These are phyloP conservation scores for Teunomyces cretensis DNA, from an alignment of 805 yeast species.

Conservation along the genomic window DNA sequence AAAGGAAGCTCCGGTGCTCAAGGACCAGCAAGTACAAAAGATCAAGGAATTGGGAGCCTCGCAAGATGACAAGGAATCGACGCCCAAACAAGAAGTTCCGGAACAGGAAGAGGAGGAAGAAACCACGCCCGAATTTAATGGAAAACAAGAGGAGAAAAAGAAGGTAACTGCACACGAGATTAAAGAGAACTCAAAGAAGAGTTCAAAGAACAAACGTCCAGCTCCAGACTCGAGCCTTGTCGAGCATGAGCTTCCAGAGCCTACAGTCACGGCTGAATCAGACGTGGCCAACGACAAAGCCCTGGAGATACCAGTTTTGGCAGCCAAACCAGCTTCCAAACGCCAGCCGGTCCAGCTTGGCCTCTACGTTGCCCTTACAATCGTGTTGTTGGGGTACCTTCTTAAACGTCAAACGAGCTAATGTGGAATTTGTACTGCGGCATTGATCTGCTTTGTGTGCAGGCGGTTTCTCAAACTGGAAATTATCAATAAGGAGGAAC, in stretches of 20 bases:
- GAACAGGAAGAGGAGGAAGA: background rate
- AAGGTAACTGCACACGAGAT: background rate
- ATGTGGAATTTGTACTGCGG: background rate
- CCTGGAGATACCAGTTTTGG: no score
- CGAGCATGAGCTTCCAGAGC: background rate
- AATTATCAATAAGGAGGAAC: no score
- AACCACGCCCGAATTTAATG: background rate
- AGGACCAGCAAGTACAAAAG: no score
- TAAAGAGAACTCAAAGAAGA: no score
- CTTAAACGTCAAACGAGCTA: background rate
- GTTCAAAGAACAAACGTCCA: background rate
- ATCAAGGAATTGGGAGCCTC: no score
- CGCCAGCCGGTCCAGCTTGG: background rate
- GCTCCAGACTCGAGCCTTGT: background rate
- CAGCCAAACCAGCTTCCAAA: no score
- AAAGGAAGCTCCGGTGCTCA: background rate
- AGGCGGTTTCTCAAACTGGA: background rate
- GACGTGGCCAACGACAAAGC: no score
- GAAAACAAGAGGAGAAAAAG: background rate
- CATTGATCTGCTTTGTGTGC: background rate
- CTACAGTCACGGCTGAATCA: no score
- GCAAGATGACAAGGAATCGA: background rate
- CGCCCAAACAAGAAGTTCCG: background rate
- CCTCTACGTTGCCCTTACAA: background rate
- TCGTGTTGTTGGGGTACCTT: background rate